Base-by-base conservation (phyloP, 805 yeast genomes). In the Yarrowia sp. region DNA sequence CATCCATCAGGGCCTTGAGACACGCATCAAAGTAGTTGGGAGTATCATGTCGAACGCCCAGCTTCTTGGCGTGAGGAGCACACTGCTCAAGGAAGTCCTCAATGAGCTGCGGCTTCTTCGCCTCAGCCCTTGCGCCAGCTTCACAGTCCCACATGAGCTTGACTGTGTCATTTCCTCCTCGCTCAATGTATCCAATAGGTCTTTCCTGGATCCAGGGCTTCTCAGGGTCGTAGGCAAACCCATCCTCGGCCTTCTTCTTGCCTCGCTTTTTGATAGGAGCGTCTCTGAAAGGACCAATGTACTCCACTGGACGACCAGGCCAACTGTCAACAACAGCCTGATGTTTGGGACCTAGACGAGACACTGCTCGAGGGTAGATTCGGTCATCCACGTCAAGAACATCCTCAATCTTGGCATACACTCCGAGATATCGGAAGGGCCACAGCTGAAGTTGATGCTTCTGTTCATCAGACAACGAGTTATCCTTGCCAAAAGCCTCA, bases 11-110 rank as follows among this genome's bases (percentile, higher is more conserved):
- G 5, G 81, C 80, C 65, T 84, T 79, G 48, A 90, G 73, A 15
- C 89, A 80, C 1, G 87, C 85, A 76, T 95, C 98, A 67, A 90
- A 75, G 69, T 93, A 92, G 71, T 93, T 92, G 1, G 96, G 92
- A 0, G 96, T 84, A 17, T 83, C 82, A 0, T 87, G 84, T 15
- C 82, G 72, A 53, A 93, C 73, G 0, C 77, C 79, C 13, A 92
- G 74, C 5, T 74, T 72, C 8, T 77, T 75, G 0, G 97, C 95
- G 51, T 83, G 77, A 0, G 83, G 82, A 1, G 76, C 77, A 70
- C 92, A 86, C 17, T 75, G 75, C 6, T 77, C 74, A 15, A 92
- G 71, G 70, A 85, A 95, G 4, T 71, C 70, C 38, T 86, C 89
- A 7, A 88, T 74, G 38, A 55, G 47, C 43, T 10, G 32, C 4